Conservation (phyloP, 164 flowering plant species). For the Stephania cephalantha region DNA sequence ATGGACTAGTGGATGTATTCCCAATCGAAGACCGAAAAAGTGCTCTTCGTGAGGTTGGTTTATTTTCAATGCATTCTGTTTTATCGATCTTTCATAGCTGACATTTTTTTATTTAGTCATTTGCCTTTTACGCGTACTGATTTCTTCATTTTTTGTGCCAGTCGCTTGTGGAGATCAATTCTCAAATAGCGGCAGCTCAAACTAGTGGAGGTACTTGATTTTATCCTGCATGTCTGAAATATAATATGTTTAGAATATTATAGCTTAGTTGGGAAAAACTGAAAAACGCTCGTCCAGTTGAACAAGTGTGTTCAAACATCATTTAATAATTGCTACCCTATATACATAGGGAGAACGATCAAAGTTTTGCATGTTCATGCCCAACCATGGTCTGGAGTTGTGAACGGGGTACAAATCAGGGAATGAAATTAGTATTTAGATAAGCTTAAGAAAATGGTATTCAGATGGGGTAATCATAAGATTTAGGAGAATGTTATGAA, state of each 20-base stretch:
- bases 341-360: neutral
- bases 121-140: conserved; percentile 17
- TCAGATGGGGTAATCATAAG: too few species aligned
- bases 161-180: conserved; percentile 92
- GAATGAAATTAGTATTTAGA: too few species aligned
- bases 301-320: neutral
- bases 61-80: conserved; percentile 6
- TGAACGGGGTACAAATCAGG: too few species aligned
- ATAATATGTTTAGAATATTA: neutral
- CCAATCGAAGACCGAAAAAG: conserved; percentile 93
- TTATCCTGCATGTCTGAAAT: neutral
- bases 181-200: conserved; percentile 63
- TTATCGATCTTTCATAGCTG: neutral
- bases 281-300: too few species aligned
- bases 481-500: too few species aligned
- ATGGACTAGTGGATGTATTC: conserved; percentile 90
- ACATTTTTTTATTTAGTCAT: conserved; percentile 2
- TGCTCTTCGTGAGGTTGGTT: conserved; percentile 84
- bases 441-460: too few species aligned
- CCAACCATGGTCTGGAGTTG: too few species aligned
- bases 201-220: conserved; percentile 72
- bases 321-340: neutral
- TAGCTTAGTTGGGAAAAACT: neutral
- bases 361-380: neutral
- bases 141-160: conserved; percentile 29